phyloP scores from a whole-genome alignment of 2,329 filamentous ascomycete genomes.

The Colletotrichum caudatum region DNA sequence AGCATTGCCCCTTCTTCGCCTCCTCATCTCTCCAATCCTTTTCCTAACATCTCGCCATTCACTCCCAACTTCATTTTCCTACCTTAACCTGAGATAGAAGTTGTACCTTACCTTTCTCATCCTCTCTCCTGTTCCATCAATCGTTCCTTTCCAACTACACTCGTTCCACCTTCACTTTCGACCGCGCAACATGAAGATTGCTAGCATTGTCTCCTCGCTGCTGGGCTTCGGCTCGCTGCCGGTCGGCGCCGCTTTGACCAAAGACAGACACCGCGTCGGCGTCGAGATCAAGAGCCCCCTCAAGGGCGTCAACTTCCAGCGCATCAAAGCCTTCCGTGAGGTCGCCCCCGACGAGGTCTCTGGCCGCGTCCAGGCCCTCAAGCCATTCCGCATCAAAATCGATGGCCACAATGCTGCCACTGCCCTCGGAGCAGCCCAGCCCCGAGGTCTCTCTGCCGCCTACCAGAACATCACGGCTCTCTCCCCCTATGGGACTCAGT shows the following conservation, averaged over 20 bases:
- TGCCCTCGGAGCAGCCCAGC: constrained; percentile 45
- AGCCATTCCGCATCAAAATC: constrained; percentile 46
- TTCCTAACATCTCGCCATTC: not conserved
- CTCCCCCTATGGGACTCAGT: constrained; percentile 56
- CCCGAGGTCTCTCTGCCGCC: constrained; percentile 32
- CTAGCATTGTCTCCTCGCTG: constrained; percentile 20
- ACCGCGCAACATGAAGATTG: constrained; percentile 37
- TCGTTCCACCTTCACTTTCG: constrained; percentile 3
- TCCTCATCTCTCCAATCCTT: not conserved
- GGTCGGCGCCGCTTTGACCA: constrained; percentile 17
- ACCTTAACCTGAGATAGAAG: not conserved
- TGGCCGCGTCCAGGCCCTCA: constrained; percentile 51
- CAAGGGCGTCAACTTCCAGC: constrained; percentile 54
- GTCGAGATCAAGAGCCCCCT: constrained; percentile 51
- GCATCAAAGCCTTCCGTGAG: constrained; percentile 47
- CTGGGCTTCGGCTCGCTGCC: constrained; percentile 24
- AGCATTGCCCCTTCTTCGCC: not conserved
- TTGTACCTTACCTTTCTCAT: constrained; percentile 2
- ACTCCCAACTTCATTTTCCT: not conserved
- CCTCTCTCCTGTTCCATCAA: constrained; percentile 12
- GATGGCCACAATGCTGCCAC: constrained; percentile 48
- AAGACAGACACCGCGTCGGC: constrained; percentile 16
- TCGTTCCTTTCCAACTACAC: constrained; percentile 22
- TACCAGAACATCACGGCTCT: constrained; percentile 56
- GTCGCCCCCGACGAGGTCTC: constrained; percentile 48